phyloP scores from a whole-genome alignment of 192 early-diverging fungal genomes.

The Coemansia umbellata region DNA sequence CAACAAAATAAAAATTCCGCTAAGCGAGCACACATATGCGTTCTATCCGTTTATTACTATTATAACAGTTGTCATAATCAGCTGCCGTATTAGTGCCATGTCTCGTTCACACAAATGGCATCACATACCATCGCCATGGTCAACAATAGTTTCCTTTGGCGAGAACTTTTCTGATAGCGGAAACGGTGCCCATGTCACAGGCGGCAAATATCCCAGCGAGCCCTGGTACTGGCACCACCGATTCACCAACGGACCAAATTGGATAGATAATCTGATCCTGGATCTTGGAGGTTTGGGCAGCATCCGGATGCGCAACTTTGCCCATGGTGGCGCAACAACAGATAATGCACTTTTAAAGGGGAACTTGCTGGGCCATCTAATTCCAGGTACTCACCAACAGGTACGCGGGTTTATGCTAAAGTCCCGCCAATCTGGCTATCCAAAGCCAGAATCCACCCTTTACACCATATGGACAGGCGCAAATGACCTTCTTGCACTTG shows the following conservation, averaged over 20 bases:
- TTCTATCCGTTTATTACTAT: conserved; percentile 46
- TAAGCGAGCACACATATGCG: conserved; percentile 37
- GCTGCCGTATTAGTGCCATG: conserved; percentile 35
- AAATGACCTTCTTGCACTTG: conserved; percentile 37
- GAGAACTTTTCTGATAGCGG: conserved; percentile 47
- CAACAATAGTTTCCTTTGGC: conserved; percentile 45
- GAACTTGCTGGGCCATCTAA: conserved; percentile 29
- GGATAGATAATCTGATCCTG: conserved; percentile 46
- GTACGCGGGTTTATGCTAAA: conserved; percentile 47
- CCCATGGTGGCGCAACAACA: conserved; percentile 39
- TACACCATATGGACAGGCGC: conserved; percentile 50
- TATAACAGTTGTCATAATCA: conserved; percentile 30
- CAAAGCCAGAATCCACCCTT: conserved; percentile 29
- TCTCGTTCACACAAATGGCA: conserved; percentile 15
- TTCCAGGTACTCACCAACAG: conserved; percentile 42
- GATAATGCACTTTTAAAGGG: conserved; percentile 35
- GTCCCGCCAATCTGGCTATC: conserved; percentile 34
- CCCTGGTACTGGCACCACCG: conserved; percentile 50
- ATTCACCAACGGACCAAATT: conserved; percentile 51
- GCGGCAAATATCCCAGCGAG: conserved; percentile 44
- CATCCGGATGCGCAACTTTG: conserved; percentile 52
- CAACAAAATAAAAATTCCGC: conserved; percentile 31
- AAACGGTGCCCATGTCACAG: conserved; percentile 48
- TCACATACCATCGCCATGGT: conserved; percentile 40
- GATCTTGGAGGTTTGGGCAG: conserved; percentile 44